Base-by-base conservation (phyloP, 441 rosid genomes). In the Populus trichocarpa region DNA sequence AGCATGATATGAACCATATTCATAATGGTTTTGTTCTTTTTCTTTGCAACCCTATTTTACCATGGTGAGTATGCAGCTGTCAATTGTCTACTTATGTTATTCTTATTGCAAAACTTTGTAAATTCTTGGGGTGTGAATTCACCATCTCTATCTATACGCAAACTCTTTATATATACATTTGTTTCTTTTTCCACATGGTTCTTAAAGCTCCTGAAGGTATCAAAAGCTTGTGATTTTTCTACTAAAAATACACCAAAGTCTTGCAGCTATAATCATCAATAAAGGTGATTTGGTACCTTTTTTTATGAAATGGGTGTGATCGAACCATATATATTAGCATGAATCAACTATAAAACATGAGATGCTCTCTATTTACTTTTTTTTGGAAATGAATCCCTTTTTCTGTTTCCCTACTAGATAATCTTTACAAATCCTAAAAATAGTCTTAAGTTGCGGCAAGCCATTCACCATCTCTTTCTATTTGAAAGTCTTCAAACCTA, bases 1-100 rank as follows among this genome's bases (percentile, higher is more conserved):
- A 46, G 20, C 57, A 46, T 46, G 6, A 13, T 13, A 46, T 0
- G 20, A 46, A 46, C 6, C 57, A 46, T 46, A 13, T 46, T 46
- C 57, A 46, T 0, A 38, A 38, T 38, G 46, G 13, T 38, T 38
- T 0, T 38, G 11, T 38, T 38, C 13, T 10, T 9, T 0, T 10
- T 38, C 13, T 38, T 0, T 38, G 3, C 2, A 2, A 38, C 16
- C 16, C 0, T 14, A 14, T 46, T 12, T 14, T 46, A 4, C 18
- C 1, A 0, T 14, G 1, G 57, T 46, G 20, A 3, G 18, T 46
- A 14, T 1, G 18, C 0, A 46, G 0, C 0, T 46, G 0, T 14
- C 6, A 14, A 4, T 4, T 13, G 6, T 46, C 20, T 13, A 46
- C 57, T 46, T 46, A 46, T 46, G 5, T 14, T 6, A 46, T 46